Percentiles rank a stretch among this genome's conserved stretches.
These are phyloP conservation scores for Tripterygium wilfordii DNA, from an alignment of 177 flowering plant genomes.

Conservation along the genomic window DNA sequence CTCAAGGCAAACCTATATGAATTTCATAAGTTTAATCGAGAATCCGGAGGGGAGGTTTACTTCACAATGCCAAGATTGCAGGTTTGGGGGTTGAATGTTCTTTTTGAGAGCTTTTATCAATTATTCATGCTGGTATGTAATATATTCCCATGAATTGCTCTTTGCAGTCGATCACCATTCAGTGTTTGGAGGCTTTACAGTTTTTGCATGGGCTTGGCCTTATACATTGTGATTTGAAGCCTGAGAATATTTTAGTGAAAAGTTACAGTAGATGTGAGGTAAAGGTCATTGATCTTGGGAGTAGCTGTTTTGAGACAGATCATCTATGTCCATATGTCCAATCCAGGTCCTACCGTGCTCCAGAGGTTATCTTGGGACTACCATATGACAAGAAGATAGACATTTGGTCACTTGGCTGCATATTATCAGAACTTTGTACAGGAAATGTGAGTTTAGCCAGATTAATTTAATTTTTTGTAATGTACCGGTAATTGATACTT, in stretches of 20 bases:
- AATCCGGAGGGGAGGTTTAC: constrained; percentile 99
- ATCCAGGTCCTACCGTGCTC: constrained; percentile 96
- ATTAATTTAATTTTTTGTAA: no score
- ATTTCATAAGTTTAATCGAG: constrained; percentile 95
- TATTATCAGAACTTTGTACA: constrained; percentile 94
- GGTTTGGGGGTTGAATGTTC: constrained; percentile 35
- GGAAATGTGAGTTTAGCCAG: constrained; percentile 98
- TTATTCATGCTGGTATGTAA: constrained; percentile 7
- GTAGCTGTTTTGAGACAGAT: constrained; percentile 98
- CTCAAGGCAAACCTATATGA: constrained; percentile 97
- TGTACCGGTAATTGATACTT: no score
- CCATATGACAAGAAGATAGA: constrained; percentile 95
- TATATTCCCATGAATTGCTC: constrained; percentile 1
- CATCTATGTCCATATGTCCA: constrained; percentile 97
- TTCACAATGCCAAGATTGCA: constrained; percentile 99
- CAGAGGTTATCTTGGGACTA: constrained; percentile 94
- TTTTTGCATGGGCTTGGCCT: constrained; percentile 94
- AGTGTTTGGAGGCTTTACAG: constrained; percentile 92
- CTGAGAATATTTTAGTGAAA: constrained; percentile 95
- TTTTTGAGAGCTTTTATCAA: background rate
- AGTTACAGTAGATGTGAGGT: constrained; percentile 98
- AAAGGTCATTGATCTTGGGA: constrained; percentile 98
- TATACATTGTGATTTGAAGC: constrained; percentile 97
- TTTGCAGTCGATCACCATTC: constrained; percentile 91
- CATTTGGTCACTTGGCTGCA: constrained; percentile 99